These are phyloP conservation scores for Didymella sp. DNA, from an alignment of 2,329 filamentous ascomycete species.

Conservation along the genomic window DNA sequence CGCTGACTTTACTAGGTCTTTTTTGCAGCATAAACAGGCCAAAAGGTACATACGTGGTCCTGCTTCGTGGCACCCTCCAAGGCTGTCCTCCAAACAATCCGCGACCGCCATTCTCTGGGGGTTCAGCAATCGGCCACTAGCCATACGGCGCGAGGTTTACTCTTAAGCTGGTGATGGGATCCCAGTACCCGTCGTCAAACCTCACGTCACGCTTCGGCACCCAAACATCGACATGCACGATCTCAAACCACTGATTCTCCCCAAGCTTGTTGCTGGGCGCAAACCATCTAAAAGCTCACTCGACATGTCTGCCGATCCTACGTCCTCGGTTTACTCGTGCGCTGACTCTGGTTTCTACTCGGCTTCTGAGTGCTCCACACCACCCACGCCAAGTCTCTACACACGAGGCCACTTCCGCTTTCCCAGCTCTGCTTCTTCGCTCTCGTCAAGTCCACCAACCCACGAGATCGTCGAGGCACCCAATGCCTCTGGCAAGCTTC, in stretches of 20 bases:
- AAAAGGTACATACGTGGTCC: conserved; percentile 48
- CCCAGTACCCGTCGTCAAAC: conserved; percentile 39
- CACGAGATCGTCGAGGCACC: conserved; percentile 64
- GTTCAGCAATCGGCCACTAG: conserved; percentile 27
- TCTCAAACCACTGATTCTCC: conserved; percentile 50
- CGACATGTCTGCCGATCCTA: conserved; percentile 43
- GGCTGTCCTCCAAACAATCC: conserved; percentile 38
- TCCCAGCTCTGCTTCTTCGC: conserved; percentile 79
- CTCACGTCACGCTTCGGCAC: conserved; percentile 37
- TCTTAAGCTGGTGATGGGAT: conserved; percentile 50
- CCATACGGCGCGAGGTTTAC: conserved; percentile 22
- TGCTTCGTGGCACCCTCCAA: conserved; percentile 48
- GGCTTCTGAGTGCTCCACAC: conserved; percentile 72
- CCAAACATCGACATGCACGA: conserved; percentile 45
- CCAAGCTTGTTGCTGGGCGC: conserved; percentile 49
- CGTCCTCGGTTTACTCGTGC: conserved; percentile 44
- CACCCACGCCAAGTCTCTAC: conserved; percentile 74
- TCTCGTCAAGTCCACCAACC: conserved; percentile 63
- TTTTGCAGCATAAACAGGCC: conserved; percentile 37
- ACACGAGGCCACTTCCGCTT: conserved; percentile 67
- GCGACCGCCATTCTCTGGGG: conserved; percentile 41
- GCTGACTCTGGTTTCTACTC: conserved; percentile 54
- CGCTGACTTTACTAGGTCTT: conserved; percentile 35
- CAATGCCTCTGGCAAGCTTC: conserved; percentile 70
- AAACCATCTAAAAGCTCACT: conserved; percentile 46